Base-by-base conservation (phyloP, 805 yeast genomes). In the Wickerhamomyces strasburgensis region DNA sequence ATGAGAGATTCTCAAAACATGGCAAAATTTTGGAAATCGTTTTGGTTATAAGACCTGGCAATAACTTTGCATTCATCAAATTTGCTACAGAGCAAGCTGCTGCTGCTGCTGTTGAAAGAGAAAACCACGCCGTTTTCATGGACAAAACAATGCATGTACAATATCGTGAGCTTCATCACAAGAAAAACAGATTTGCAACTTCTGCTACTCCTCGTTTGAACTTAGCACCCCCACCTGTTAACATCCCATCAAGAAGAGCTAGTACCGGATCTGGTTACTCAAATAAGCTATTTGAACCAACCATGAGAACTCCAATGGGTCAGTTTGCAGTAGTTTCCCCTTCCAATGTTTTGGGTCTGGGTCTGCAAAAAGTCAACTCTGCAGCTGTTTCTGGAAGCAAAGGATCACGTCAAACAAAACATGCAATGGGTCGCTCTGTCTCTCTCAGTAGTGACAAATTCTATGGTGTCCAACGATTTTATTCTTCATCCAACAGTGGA, bases 91-190 rank as follows among this genome's bases (percentile, higher is more conserved):
- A 81, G 48, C 70, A 72, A 16, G 75, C 93, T 16, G 95, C 95
- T 6, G 94, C 93, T 5, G 70, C 84, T 33, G 95, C 96, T 2
- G 85, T 87, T 37, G 94, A 86, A 57, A 70, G 79, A 43, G 93
- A 84, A 54, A 86, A 88, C 54, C 95, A 86, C 60, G 70, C 94
- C 3, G 72, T 80, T 57, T 77, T 87, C 53, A 62, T 75, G 50
- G 77, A 75, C 40, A 80, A 73, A 56, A 81, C 90, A 7, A 82
- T 87, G 68, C 93, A 84, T 57, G 96, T 87, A 32, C 94, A 85
- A 58, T 84, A 81, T 55, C 73, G 84, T 39, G 93, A 84, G 56
- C 59, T 78, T 50, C 66, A 69, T 43, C 52, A 50, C 35, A 50
- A 46, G 33, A 49, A 48, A 39, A 35, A 44, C n/a, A 44, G 49